Evolutionary conservation across 257 asterid species (phyloP).

Genomic region (Ballota nigra): DNA sequence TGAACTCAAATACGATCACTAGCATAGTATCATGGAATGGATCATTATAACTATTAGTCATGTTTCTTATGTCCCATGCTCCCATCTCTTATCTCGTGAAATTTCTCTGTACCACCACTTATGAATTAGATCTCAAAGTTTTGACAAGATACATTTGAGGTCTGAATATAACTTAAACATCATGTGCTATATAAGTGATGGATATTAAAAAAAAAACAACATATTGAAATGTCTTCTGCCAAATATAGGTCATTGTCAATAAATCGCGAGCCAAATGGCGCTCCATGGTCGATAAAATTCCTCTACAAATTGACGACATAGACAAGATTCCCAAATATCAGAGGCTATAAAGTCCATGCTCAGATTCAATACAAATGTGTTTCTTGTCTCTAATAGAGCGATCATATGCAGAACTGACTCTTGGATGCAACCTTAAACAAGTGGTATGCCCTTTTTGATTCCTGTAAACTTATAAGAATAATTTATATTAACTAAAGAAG

Average conservation of each 20-base stretch:
- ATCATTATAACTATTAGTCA: no score
- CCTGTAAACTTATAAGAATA: neutral
- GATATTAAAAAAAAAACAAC: neutral
- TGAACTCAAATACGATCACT: no score
- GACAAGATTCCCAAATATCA: constrained; percentile 70
- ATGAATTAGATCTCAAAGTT: constrained; percentile 1
- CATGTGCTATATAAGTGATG: neutral
- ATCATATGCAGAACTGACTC: constrained; percentile 69
- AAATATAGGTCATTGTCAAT: constrained; percentile 75
- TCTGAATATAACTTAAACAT: constrained; percentile 14
- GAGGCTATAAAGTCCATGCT: constrained; percentile 78
- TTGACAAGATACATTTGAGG: neutral
- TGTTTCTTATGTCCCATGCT: no score
- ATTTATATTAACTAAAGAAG: neutral
- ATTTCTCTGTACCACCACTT: neutral
- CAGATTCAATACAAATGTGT: constrained; percentile 59
- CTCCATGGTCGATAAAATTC: constrained; percentile 50
- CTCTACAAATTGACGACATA: constrained; percentile 57
- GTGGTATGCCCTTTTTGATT: constrained; percentile 40
- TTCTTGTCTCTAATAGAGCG: constrained; percentile 66
- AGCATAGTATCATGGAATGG: no score
- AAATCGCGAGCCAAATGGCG: constrained; percentile 87
- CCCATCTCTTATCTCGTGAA: no score
- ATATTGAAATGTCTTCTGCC: constrained; percentile 16
- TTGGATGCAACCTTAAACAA: constrained; percentile 81